A percentile compares a stretch with the other conserved stretches of the same genome.
These are phyloP conservation scores for Aspergillus eucalypticola DNA, from an alignment of 2,329 filamentous ascomycete species.

Conservation along the genomic window DNA sequence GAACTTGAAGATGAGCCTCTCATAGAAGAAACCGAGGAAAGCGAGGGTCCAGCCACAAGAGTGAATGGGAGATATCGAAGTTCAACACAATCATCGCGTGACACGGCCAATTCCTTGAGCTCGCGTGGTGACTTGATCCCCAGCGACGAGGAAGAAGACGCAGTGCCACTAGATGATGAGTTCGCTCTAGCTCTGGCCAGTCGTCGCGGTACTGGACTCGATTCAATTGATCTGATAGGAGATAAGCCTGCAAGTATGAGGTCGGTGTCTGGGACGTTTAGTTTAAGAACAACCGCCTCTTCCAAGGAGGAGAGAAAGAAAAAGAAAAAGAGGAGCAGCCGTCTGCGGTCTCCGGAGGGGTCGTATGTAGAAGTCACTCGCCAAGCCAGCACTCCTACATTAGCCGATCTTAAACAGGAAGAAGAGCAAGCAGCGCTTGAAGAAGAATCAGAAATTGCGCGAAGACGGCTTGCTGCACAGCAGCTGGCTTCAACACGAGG, in stretches of 20 bases:
- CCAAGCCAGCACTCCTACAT: slow-evolving; percentile 45
- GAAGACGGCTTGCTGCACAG: slow-evolving; percentile 57
- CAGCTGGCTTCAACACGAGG: slow-evolving; percentile 58
- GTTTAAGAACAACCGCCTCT: slow-evolving; percentile 41
- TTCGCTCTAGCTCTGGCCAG: slow-evolving; percentile 77
- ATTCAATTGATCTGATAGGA: slow-evolving; percentile 69
- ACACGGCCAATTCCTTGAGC: slow-evolving; percentile 81
- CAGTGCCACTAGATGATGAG: slow-evolving; percentile 88
- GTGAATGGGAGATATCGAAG: slow-evolving; percentile 60
- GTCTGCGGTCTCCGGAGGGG: slow-evolving; percentile 27
- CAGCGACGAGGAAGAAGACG: slow-evolving; percentile 90
- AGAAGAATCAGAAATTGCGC: slow-evolving; percentile 58
- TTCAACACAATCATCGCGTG: slow-evolving; percentile 74
- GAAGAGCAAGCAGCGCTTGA: slow-evolving; percentile 55
- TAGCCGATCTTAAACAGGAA: slow-evolving; percentile 59
- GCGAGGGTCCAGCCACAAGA: slow-evolving; percentile 24
- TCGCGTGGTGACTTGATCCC: slow-evolving; percentile 89
- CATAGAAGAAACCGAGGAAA: slow-evolving; percentile 62
- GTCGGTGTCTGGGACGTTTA: slow-evolving; percentile 50
- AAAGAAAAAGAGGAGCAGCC: slow-evolving; percentile 33
- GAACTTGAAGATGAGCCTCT: slow-evolving; percentile 68
- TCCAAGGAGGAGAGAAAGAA: slow-evolving; percentile 47
- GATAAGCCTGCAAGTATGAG: slow-evolving; percentile 53
- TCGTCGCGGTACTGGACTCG: slow-evolving; percentile 61
- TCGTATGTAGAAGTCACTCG: slow-evolving; percentile 32